Evolutionary conservation across 345 rosid species (phyloP), one percentile per base, ranked within the genome.

Genomic region (Linum tenue): DNA sequence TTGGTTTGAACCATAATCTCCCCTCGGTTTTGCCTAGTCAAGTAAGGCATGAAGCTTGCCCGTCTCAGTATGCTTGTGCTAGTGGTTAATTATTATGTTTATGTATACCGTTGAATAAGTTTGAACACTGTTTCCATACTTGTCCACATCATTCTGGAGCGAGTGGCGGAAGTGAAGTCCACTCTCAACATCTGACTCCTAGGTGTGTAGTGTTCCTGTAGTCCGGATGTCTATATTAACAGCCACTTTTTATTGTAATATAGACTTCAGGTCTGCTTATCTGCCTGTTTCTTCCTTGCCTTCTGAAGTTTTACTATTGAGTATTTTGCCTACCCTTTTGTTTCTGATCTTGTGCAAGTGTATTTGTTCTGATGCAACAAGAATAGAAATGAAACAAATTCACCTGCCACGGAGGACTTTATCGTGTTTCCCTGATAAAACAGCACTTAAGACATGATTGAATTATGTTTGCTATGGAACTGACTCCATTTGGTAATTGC

Each of bases 291-390:
- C 11, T 37, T 56, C 38, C 17, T 55, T 55, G 60, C 22, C 5
- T 16, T 43, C 50, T 55, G 14, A 17, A 4, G 9, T 64, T 55
- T 60, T 59, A 56, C 63, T 38, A 69, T 62, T 39, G 59, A 53
- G 48, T 15, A 2, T 6, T 44, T 59, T 22, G 31, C 31, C 31
- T 22, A 22, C 31, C 31, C 31, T 22, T 22, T 22, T 22, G 31
- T 22, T 22, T 22, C 31, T 22, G 31, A 22, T 22, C 31, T 22
- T 22, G 31, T 22, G 31, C 31, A 22, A 22, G 31, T 22, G 31
- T 22, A 22, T 22, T 22, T 22, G 31, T 22, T 22, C 31, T 22
- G 31, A 22, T 22, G 31, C 31, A 22, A 22, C 31, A 22, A 22
- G 31, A 22, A 22, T 22, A 22, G 31, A 22, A 22, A 22, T 22